Percentiles rank a stretch among this genome's conserved stretches.
phyloP scores from a whole-genome alignment of 805 yeast species.

The Teunomyces barrocoloradensis region DNA sequence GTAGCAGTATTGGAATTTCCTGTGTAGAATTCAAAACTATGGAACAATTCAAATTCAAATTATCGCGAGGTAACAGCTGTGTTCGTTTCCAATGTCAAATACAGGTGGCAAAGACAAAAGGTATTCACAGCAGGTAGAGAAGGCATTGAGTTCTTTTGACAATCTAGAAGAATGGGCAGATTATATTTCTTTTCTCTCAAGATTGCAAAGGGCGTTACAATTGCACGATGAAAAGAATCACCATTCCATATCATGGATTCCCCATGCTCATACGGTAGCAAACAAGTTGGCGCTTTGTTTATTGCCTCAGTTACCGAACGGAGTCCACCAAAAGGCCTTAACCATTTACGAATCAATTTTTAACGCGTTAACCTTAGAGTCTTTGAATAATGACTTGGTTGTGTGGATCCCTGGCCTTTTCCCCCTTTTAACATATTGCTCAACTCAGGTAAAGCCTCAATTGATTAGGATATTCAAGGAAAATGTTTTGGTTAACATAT shows the following conservation, averaged over 20 bases:
- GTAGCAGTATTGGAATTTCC: neutral
- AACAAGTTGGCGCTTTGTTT: slow-evolving; percentile 74
- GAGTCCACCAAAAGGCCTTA: slow-evolving; percentile 88
- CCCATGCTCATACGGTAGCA: slow-evolving; percentile 64
- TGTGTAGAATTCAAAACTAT: neutral
- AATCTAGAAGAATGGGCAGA: slow-evolving; percentile 97
- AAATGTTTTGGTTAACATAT: slow-evolving; percentile 49
- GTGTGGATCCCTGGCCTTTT: slow-evolving; percentile 93
- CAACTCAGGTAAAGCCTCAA: slow-evolving; percentile 82
- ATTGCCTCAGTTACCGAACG: slow-evolving; percentile 82
- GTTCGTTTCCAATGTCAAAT: slow-evolving; percentile 28
- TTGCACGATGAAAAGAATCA: slow-evolving; percentile 20
- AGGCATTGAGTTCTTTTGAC: slow-evolving; percentile 73
- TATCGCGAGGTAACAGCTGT: slow-evolving; percentile 3
- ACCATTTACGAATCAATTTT: slow-evolving; percentile 74
- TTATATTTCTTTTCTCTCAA: slow-evolving; percentile 83
- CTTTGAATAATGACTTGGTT: slow-evolving; percentile 53
- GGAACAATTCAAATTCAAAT: neutral
- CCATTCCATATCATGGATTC: slow-evolving; percentile 51
- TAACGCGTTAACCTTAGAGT: slow-evolving; percentile 53
- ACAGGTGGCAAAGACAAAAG: slow-evolving; percentile 54
- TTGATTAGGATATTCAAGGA: slow-evolving; percentile 60
- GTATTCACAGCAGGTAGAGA: slow-evolving; percentile 63
- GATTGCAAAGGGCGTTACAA: slow-evolving; percentile 67
- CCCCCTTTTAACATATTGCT: slow-evolving; percentile 84